A percentile compares a stretch with the other conserved stretches of the same genome.
Conservation (phyloP, 2,329 filamentous ascomycete genomes). For the Arthrobotrys sinensis region DNA sequence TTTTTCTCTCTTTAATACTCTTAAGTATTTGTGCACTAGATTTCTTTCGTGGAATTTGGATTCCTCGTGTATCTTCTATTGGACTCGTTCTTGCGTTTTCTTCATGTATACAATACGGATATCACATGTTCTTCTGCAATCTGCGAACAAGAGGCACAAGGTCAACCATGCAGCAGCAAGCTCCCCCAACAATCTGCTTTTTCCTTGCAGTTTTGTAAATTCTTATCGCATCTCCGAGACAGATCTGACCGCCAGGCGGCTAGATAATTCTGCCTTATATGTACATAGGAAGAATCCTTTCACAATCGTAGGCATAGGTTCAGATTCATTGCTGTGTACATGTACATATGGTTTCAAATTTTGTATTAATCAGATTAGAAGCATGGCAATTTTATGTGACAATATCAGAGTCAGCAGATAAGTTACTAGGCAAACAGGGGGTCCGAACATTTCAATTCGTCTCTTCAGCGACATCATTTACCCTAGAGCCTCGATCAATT, state of each 20-base stretch:
- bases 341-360: background rate
- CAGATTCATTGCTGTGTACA: background rate
- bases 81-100: background rate
- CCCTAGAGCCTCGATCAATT: too few relatives aligned
- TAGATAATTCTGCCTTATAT: conserved; percentile 45
- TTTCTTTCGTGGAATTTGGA: background rate
- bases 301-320: conserved; percentile 19
- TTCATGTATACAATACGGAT: conserved; percentile 1
- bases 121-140: conserved; percentile 42
- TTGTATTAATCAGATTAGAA: conserved; percentile 3
- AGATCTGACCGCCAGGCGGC: conserved; percentile 52
- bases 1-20: background rate
- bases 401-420: background rate
- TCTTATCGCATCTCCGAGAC: conserved; percentile 36
- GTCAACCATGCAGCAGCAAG: background rate
- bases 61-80: background rate
- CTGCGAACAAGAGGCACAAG: conserved; percentile 43
- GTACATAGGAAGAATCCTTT: conserved; percentile 5
- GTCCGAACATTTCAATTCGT: background rate
- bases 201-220: conserved; percentile 35
- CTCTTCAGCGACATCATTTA: too few relatives aligned
- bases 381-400: background rate
- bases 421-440: background rate
- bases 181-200: background rate
- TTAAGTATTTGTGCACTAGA: background rate